Base-by-base conservation (phyloP, 352 stramenopile genomes). In the Globisporangium camurandrum region DNA sequence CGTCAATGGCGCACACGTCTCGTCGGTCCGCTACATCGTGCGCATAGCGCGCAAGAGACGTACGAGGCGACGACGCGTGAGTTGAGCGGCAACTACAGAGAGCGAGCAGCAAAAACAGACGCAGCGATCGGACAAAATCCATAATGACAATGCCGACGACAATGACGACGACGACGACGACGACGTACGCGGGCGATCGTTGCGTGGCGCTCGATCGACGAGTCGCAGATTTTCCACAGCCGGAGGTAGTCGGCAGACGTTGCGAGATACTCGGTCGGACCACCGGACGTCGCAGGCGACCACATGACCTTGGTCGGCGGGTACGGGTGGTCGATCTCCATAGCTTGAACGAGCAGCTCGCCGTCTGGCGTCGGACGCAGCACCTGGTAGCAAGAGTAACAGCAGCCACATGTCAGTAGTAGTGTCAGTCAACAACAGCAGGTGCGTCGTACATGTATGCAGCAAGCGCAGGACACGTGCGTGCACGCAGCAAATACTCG, bases 1-100 rank as follows among this genome's bases (percentile, higher is more conserved):
- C 28, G 97, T 99, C 16, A 99, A 69, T 4, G 97, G 97, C 22
- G 95, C 89, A 58, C 94, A 98, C 42, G 97, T 98, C 57, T 98
- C 95, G 46, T 64, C 75, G 44, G 91, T 96, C 16, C 59, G 66
- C 55, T 77, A 71, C 67, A 74, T 17, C 37, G 45, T 39, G 12
- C 14, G 38, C 4, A 50, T 37, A 46, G 1, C 16, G 4, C 36
- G 11, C n/a, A 5, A 41, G n/a, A 4, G 17, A 12, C 16, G 23
- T n/a, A 27, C 31, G 24, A 22, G 42, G 16, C 1, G 38, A 17
- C 4, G 34, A 41, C 6, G 14, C 36, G 36, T 19, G 17, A 24
- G 36, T 24, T 17, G 16, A 24, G 22, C 4, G n/a, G 16, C 17
- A 12, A 34, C 30, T 34, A 4, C 30, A n/a, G n/a, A n/a, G n/a